These are phyloP conservation scores for Sarcomyxa edulis DNA, from an alignment of 768 basidiomycete species.

Conservation along the genomic window DNA sequence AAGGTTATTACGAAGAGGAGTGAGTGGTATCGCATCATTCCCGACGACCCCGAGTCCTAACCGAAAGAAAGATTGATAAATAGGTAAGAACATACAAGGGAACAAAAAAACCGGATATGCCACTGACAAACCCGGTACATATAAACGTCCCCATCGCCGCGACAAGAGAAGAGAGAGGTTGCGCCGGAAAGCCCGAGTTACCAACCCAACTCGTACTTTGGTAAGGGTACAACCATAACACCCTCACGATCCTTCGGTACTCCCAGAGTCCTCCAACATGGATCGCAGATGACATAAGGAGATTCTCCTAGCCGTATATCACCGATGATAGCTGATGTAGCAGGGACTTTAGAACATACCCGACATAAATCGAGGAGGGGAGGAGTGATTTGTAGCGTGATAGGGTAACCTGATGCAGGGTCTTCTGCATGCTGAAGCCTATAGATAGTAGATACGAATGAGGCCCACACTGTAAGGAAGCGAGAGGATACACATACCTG, in stretches of 20 bases:
- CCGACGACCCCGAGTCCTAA: too few species aligned
- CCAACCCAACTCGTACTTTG: slow-evolving; percentile 36
- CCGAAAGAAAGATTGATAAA: too few species aligned
- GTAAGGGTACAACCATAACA: slow-evolving; percentile 50
- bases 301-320: slow-evolving; percentile 76
- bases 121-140: too few species aligned
- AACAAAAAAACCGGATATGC: too few species aligned
- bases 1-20: too few species aligned
- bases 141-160: too few species aligned
- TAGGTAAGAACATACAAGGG: too few species aligned
- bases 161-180: too few species aligned
- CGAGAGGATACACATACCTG: slow-evolving; percentile 36
- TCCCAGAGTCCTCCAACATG: slow-evolving; percentile 75
- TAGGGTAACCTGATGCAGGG: slow-evolving; percentile 52
- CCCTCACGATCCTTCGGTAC: slow-evolving; percentile 33
- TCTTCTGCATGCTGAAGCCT: slow-evolving; percentile 62
- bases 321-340: slow-evolving; percentile 59
- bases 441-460: slow-evolving; percentile 5
- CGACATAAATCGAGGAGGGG: slow-evolving; percentile 58
- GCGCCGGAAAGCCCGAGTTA: too few species aligned
- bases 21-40: too few species aligned
- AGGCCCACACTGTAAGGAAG: slow-evolving; percentile 1
- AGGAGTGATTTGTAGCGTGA: slow-evolving; percentile 63
- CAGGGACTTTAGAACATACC: slow-evolving; percentile 66
- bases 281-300: slow-evolving; percentile 66